These are phyloP conservation scores for Colletotrichum horii DNA, from an alignment of 2,329 filamentous ascomycete species.

Conservation along the genomic window DNA sequence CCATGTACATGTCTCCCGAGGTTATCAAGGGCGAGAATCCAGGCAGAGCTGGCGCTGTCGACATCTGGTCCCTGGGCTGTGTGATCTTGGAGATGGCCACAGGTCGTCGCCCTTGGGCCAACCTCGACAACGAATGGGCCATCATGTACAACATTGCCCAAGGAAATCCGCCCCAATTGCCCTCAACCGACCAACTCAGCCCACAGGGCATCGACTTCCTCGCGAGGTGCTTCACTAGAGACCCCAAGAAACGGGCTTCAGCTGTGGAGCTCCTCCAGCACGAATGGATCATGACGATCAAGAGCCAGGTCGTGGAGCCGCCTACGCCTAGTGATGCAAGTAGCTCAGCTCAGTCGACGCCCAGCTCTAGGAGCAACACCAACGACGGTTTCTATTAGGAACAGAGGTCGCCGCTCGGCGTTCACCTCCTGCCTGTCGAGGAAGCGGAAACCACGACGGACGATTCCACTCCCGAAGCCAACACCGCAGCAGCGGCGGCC, in stretches of 20 bases:
- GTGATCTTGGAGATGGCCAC: constrained; percentile 98
- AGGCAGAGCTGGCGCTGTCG: constrained; percentile 83
- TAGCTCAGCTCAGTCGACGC: constrained; percentile 41
- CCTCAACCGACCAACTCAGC: constrained; percentile 82
- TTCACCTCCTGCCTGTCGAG: not conserved
- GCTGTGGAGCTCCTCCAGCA: constrained; percentile 92
- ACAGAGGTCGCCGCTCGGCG: not conserved
- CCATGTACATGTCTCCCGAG: constrained; percentile 99
- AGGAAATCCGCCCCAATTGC: constrained; percentile 89
- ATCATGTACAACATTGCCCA: constrained; percentile 99
- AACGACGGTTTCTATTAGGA: constrained; percentile 24
- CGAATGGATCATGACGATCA: constrained; percentile 81
- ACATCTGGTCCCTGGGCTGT: constrained; percentile 96
- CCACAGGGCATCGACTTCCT: constrained; percentile 87
- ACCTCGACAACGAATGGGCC: constrained; percentile 97
- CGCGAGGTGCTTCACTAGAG: constrained; percentile 82
- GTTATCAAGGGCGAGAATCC: constrained; percentile 90
- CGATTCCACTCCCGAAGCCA: not conserved
- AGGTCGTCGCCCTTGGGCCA: constrained; percentile 90
- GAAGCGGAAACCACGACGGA: not conserved
- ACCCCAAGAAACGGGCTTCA: constrained; percentile 78
- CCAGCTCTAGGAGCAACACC: constrained; percentile 18
- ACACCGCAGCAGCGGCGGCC: not conserved
- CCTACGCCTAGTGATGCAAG: constrained; percentile 65
- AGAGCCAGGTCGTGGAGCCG: constrained; percentile 69